phyloP scores from a whole-genome alignment of 345 rosid species.

The Microcos paniculata region DNA sequence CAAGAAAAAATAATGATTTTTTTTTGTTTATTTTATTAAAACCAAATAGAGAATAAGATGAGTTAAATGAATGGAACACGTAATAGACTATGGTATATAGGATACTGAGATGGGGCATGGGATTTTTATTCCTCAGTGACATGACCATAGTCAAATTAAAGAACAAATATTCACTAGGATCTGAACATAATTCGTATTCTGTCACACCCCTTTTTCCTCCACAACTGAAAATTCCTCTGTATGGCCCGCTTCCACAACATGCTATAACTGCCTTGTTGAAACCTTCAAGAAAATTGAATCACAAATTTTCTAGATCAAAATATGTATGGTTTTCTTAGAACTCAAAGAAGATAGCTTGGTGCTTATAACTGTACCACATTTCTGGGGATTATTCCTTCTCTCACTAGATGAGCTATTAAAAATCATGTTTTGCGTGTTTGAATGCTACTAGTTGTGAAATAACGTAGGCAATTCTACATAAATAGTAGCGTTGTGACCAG shows the following conservation, averaged over 20 bases:
- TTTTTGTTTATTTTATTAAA: too few species aligned
- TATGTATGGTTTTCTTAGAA: too few species aligned
- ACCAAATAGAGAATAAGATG: too few species aligned
- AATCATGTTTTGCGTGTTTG: conserved; percentile 59
- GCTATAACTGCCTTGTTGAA: conserved; percentile 58
- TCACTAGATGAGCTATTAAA: conserved; percentile 31
- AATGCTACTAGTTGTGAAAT: conserved; percentile 52
- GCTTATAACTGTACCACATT: conserved; percentile 43
- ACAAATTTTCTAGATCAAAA: neutral
- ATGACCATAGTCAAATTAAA: conserved; percentile 83
- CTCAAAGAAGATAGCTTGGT: too few species aligned
- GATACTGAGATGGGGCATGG: too few species aligned
- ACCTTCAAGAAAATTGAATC: conserved; percentile 39
- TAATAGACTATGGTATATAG: too few species aligned
- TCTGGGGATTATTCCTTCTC: conserved; percentile 51
- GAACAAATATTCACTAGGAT: conserved; percentile 56
- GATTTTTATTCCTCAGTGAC: too few species aligned
- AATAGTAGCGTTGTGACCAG: too few species aligned
- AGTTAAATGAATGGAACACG: too few species aligned
- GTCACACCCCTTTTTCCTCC: conserved; percentile 61
- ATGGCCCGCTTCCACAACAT: conserved; percentile 74
- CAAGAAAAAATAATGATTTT: too few species aligned
- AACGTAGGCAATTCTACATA: too few species aligned
- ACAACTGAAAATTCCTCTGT: conserved; percentile 67
- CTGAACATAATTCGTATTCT: conserved; percentile 59